phyloP scores from a whole-genome alignment of 768 basidiomycete species.

The Rhodotorula sphaerocarpa region DNA sequence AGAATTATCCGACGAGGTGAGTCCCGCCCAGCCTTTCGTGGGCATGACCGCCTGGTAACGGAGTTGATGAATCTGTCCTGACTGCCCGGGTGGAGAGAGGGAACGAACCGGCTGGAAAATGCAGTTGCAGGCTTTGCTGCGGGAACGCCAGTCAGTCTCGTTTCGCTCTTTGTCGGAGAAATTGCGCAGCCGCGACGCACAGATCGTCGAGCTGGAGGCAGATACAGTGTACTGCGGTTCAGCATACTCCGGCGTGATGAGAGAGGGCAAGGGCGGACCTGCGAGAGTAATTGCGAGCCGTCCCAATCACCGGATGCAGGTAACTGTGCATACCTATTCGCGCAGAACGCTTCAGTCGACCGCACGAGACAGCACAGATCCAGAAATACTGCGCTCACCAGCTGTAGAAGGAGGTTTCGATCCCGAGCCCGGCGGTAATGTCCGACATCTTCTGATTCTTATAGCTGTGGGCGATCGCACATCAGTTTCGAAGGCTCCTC shows the following conservation, averaged over 20 bases:
- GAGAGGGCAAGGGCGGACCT: no score
- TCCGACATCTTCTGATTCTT: constrained; percentile 9
- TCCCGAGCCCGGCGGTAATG: constrained; percentile 9
- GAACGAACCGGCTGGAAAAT: constrained; percentile 22
- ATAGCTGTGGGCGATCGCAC: background rate
- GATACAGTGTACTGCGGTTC: background rate
- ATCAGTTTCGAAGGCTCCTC: background rate
- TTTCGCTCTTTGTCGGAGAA: no score
- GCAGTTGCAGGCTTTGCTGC: constrained; percentile 19
- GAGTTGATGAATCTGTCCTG: constrained; percentile 1
- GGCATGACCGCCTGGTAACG: constrained; percentile 26
- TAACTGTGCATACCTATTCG: constrained; percentile 13
- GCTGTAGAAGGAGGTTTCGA: constrained; percentile 14
- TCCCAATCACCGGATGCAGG: constrained; percentile 21
- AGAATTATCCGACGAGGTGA: constrained; percentile 32
- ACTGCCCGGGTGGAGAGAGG: background rate
- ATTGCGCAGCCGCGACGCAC: no score
- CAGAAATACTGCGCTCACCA: background rate
- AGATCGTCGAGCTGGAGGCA: constrained; percentile 16
- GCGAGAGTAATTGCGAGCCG: constrained; percentile 4
- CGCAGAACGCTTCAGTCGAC: background rate
- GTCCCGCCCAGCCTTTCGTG: constrained; percentile 33
- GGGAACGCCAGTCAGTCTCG: no score
- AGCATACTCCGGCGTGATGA: no score
- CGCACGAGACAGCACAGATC: rapidly evolving